Conservation (phyloP, 495 filamentous ascomycete species). For the Penicillium odoratum region DNA sequence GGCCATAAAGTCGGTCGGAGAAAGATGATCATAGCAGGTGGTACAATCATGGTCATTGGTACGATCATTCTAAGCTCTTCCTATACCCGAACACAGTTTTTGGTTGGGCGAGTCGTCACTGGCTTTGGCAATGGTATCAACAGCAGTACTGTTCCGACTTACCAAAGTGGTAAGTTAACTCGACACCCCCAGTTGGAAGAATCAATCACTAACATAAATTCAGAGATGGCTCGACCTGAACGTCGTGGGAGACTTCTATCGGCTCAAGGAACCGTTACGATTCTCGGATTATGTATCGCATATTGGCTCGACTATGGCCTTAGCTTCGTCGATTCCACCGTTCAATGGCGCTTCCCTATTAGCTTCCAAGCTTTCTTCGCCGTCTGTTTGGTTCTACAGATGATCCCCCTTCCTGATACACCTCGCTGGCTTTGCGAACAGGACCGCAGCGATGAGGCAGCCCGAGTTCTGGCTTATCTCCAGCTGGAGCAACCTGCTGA, state of each 20-base stretch:
- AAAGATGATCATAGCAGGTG: conserved; percentile 42
- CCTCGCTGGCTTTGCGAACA: conserved; percentile 56
- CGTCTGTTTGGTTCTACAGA: conserved; percentile 52
- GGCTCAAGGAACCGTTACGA: conserved; percentile 41
- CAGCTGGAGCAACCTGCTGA: conserved; percentile 20
- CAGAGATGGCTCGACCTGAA: conserved; percentile 52
- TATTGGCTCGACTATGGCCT: conserved; percentile 59
- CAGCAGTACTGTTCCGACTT: conserved; percentile 52
- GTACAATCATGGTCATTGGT: conserved; percentile 43
- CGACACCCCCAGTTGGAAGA: neutral
- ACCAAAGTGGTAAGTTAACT: conserved; percentile 39
- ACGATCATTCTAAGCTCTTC: conserved; percentile 46
- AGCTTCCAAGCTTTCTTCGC: conserved; percentile 62
- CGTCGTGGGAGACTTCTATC: conserved; percentile 63
- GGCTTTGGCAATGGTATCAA: conserved; percentile 54
- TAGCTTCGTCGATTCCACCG: conserved; percentile 46
- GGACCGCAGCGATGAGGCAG: conserved; percentile 51
- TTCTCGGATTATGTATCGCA: conserved; percentile 44
- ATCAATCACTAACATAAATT: neutral
- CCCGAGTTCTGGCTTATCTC: conserved; percentile 50
- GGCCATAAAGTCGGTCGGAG: conserved; percentile 45
- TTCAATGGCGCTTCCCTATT: conserved; percentile 58
- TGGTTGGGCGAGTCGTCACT: conserved; percentile 49
- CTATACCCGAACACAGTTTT: conserved; percentile 47
- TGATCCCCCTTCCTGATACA: conserved; percentile 64